phyloP scores from a whole-genome alignment of 1,284 basidiomycete genomes.

The Malassezia sp. region DNA sequence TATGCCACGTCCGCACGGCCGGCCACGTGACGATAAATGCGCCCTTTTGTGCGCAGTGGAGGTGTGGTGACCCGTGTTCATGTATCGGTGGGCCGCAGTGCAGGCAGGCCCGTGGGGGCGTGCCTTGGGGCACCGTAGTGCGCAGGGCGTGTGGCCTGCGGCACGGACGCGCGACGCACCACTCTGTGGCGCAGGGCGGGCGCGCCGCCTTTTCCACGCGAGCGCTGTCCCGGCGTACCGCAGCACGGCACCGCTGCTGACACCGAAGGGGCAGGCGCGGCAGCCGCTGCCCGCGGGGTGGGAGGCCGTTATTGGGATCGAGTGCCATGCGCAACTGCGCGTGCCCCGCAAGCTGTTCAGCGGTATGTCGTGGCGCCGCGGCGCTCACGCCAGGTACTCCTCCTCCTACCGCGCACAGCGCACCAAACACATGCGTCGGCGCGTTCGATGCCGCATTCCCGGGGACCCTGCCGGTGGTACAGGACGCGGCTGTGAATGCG shows the following conservation, averaged over 20 bases:
- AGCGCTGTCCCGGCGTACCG: no score
- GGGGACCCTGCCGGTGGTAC: conserved; percentile 71
- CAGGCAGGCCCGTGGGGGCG: no score
- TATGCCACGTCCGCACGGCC: neutral
- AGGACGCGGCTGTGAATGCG: conserved; percentile 66
- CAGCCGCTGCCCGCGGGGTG: conserved; percentile 31
- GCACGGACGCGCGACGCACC: no score
- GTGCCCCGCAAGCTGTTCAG: conserved; percentile 82
- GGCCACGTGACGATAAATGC: neutral
- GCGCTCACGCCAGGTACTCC: conserved; percentile 20
- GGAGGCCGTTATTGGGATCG: conserved; percentile 71
- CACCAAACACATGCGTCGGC: conserved; percentile 66
- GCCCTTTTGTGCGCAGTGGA: neutral
- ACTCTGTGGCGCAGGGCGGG: no score
- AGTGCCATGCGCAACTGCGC: conserved; percentile 88
- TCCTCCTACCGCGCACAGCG: conserved; percentile 52
- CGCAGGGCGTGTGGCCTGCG: neutral
- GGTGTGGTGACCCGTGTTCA: no score
- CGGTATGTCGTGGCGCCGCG: conserved; percentile 52
- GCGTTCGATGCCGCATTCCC: conserved; percentile 82
- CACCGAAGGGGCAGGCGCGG: neutral
- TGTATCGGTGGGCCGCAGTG: no score
- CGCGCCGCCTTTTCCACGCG: no score
- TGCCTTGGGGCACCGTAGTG: no score
- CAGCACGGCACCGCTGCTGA: no score